Percentiles rank a stretch among this genome's conserved stretches.
Conservation (phyloP, 257 asterid species). For the Lavandula angustifolia region DNA sequence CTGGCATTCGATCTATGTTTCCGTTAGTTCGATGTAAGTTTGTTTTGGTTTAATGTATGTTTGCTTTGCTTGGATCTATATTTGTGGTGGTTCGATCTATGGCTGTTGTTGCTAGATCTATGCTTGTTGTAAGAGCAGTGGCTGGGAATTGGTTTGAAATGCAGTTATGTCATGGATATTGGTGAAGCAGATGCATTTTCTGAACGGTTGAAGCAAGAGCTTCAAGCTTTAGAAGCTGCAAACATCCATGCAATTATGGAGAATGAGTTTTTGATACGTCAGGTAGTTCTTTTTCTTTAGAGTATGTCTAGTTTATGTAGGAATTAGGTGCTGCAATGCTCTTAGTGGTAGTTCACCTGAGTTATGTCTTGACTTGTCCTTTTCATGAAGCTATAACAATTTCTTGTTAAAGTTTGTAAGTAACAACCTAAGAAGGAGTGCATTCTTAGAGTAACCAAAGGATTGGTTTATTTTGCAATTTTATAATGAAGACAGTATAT, state of each 20-base stretch:
- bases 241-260: slow-evolving; percentile 97
- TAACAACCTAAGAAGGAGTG: slow-evolving; percentile 2
- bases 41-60: too few species aligned
- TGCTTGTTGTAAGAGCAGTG: too few species aligned
- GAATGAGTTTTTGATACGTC: slow-evolving; percentile 76
- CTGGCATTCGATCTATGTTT: too few species aligned
- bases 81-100: too few species aligned
- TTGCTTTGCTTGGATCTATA: too few species aligned
- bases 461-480: slow-evolving; percentile 22
- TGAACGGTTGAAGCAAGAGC: slow-evolving; percentile 93
- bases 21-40: too few species aligned
- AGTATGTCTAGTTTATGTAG: slow-evolving; percentile 27
- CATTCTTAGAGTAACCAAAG: background rate
- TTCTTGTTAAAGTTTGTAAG: slow-evolving; percentile 7
- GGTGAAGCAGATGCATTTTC: slow-evolving; percentile 99
- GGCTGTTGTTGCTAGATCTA: too few species aligned
- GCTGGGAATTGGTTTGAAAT: background rate
- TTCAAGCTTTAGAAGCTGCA: slow-evolving; percentile 99
- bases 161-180: slow-evolving; percentile 98
- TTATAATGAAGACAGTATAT: slow-evolving; percentile 1
- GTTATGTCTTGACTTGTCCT: slow-evolving; percentile 26
- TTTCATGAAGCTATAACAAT: slow-evolving; percentile 8
- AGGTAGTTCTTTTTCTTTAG: slow-evolving; percentile 51
- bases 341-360: slow-evolving; percentile 6
- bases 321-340: slow-evolving; percentile 13